phyloP scores from a whole-genome alignment of 1,139 yeast genomes.

The Suhomyces ambrosiae region DNA sequence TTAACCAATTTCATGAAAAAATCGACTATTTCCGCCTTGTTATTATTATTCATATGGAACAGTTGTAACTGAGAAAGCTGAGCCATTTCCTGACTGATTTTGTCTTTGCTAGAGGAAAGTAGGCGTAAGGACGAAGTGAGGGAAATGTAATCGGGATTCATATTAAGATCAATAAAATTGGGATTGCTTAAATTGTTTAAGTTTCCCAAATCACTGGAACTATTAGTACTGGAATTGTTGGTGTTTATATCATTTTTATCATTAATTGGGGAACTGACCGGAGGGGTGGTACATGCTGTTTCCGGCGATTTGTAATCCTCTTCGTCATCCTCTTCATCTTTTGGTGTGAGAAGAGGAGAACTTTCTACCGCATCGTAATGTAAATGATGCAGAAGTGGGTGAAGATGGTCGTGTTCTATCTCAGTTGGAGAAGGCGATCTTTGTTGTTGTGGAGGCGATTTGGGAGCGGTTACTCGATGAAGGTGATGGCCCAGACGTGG shows the following conservation, averaged over 20 bases:
- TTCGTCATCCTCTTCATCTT: conserved; percentile 42
- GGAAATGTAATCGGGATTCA: conserved; percentile 44
- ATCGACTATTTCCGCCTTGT: conserved; percentile 29
- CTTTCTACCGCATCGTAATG: conserved; percentile 24
- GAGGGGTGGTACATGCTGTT: conserved; percentile 13
- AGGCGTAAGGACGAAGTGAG: conserved; percentile 39
- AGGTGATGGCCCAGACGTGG: conserved; percentile 15
- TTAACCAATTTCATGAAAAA: conserved; percentile 34
- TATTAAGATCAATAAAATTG: conserved; percentile 20
- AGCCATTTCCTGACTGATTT: conserved; percentile 36
- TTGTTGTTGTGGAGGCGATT: conserved; percentile 20
- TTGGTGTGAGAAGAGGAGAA: conserved; percentile 47
- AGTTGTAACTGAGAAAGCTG: conserved; percentile 29
- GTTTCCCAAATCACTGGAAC: background rate
- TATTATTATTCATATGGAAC: conserved; percentile 18
- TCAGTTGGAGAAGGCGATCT: conserved; percentile 33
- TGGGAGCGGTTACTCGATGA: conserved; percentile 13
- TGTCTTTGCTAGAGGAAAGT: conserved; percentile 25
- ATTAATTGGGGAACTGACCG: conserved; percentile 11
- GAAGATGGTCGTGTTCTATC: conserved; percentile 16
- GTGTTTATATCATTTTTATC: conserved; percentile 8
- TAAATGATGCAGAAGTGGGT: conserved; percentile 19
- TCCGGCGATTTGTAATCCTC: conserved; percentile 16
- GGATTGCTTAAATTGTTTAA: background rate
- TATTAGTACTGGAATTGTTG: background rate